Percentiles rank a stretch among this genome's conserved stretches.
Conservation (phyloP, 257 asterid genomes). For the Forsythia suspensa region DNA sequence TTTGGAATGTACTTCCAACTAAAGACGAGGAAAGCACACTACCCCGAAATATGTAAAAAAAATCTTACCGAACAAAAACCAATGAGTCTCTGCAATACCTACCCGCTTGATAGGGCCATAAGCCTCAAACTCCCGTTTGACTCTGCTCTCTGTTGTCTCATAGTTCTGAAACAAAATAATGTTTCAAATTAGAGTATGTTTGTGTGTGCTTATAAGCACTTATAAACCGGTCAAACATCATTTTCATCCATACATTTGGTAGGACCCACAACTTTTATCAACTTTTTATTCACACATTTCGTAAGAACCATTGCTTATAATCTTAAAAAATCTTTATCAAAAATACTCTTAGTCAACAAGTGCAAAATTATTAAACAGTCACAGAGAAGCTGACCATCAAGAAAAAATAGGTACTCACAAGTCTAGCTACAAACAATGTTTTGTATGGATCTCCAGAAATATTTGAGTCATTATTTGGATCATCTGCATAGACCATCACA, state of each 20-base stretch:
- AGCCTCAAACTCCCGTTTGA: slow-evolving; percentile 97
- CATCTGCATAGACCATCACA: slow-evolving; percentile 54
- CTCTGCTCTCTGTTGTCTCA: slow-evolving; percentile 90
- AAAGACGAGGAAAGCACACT: slow-evolving; percentile 8
- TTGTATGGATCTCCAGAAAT: slow-evolving; percentile 93
- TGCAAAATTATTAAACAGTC: neutral
- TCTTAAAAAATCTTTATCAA: too few species aligned
- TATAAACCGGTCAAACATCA: too few species aligned
- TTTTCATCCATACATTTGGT: too few species aligned
- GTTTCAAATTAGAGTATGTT: neutral
- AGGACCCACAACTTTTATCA: too few species aligned
- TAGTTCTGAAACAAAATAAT: slow-evolving; percentile 60
- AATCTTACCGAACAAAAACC: slow-evolving; percentile 79
- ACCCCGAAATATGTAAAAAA: slow-evolving; percentile 30
- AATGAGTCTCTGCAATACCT: slow-evolving; percentile 74
- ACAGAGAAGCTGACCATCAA: slow-evolving; percentile 6
- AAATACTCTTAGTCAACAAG: neutral
- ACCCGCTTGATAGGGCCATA: slow-evolving; percentile 99
- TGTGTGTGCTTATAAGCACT: too few species aligned
- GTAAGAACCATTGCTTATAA: too few species aligned
- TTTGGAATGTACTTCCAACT: neutral
- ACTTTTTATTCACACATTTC: too few species aligned
- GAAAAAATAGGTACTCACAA: slow-evolving; percentile 50
- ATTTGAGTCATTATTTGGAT: slow-evolving; percentile 80
- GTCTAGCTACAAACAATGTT: slow-evolving; percentile 90